Base-by-base conservation (phyloP, 139 green algal genomes). In the Diplosphaera chodatii region DNA sequence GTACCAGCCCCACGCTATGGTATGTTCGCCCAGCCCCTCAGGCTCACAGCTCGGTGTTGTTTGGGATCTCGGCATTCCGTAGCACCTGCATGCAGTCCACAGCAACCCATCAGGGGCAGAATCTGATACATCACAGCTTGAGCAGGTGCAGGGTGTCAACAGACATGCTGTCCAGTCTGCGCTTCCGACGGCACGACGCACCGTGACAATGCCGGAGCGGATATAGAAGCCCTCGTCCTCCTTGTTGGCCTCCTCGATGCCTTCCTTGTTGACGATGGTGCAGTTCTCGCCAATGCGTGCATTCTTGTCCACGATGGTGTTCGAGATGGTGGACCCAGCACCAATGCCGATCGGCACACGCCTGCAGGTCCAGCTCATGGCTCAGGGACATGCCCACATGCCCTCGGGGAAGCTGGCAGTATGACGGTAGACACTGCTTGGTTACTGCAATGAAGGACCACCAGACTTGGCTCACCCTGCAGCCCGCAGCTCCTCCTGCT, bases 301-400 rank as follows among this genome's bases (percentile, higher is more conserved):
- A 80, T 99, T 99, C 88, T 99, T 99, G 87, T 99, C 96, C 3
- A 98, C 83, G 80, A 99, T 99, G 73, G 87, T 86, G 82, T 99
- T 98, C 59, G 77, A 82, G 83, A 98, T 91, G 30, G 79, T 41
- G 48, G 59, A 82, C 74, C 78, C 75, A 22, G 86, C 84, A 40
- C 96, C 96, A 41, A 99, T 91, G 66, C 96, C 96, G 40, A 99
- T 88, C 18, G 96, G 96, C 68, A 99, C 80, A 29, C 82, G 82
- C 37, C 37, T 48, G 37, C 10, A n/a, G n/a, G n/a, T n/a, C n/a
- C n/a, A n/a, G n/a, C n/a, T n/a, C n/a, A n/a, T n/a, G n/a, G n/a
- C n/a, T n/a, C n/a, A n/a, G n/a, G n/a, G n/a, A n/a, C n/a, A n/a
- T n/a, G n/a, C n/a, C n/a, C n/a, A n/a, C n/a, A n/a, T n/a, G n/a